Base-by-base conservation (phyloP, 2,329 filamentous ascomycete species). In the Fusarium sp. region DNA sequence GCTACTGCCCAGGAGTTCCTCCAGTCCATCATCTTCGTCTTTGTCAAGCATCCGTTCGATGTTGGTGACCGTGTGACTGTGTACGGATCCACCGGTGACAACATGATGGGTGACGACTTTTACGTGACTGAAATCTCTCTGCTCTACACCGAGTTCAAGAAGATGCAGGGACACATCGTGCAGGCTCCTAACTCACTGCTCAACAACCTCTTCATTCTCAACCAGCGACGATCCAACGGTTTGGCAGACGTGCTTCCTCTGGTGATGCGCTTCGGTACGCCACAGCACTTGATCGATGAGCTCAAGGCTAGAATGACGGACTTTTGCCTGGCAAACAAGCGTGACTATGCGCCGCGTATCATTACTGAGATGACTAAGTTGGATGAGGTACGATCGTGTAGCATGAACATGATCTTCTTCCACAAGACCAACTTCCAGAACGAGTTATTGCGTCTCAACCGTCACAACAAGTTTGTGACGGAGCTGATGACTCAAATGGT, bases 401-500 rank as follows among this genome's bases (percentile, higher is more conserved):
- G 90, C 6, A 87, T 98, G 75, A 98, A 97, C 79, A 89, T 98
- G 58, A 91, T 98, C 75, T 97, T 97, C 84, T 98, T 98, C 84
- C 97, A 98, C 87, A 98, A 98, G 80, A 94, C 92, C 62, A 98
- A 95, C 79, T 98, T 92, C 88, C 95, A 98, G 78, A 98, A 98
- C 77, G 95, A 98, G 77, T 85, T 97, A 44, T 85, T 98, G 24
- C 94, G 95, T 81, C 87, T 98, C 4, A 93, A 92, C 72, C 89
- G 95, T 19, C 92, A 96, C 74, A 98, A 98, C 85, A 96, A 94
- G 77, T 97, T 98, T 80, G 94, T 97, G 70, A 94, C 92, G 68
- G 94, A 96, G 65, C 84, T 98, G 75, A 97, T 97, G 91, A 85
- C 92, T 38, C 89, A 93, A 57, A 94, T 98, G 84, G 87, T 92